Base-by-base conservation (phyloP, 2,329 filamentous ascomycete species). In the Furcasterigmium sp. region DNA sequence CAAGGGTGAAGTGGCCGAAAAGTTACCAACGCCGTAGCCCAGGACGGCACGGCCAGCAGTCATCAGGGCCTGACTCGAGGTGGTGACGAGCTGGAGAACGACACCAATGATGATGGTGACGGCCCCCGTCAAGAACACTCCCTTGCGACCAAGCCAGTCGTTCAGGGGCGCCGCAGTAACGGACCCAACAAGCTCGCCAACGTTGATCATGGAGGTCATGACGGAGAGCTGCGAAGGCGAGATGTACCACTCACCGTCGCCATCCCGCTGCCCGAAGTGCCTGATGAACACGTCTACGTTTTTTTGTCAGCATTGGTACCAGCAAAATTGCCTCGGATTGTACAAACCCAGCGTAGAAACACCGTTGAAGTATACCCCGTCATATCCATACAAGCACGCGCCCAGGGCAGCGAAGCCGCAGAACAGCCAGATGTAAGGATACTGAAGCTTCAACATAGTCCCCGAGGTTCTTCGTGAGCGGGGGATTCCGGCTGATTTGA, bases 151-250 rank as follows among this genome's bases (percentile, higher is more conserved):
- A 37, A 58, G 43, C 0, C 41, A 30, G 25, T 66, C 62, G 47
- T 67, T 66, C n/a, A 67, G 42, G 7, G 61, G 63, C 3, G 63
- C 62, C 5, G 63, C 57, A 2, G 47, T 20, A 4, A 67, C 45
- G 5, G 64, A 63, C 13, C 63, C 64, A 15, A 60, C 49, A 19
- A 67, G 50, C 42, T 67, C 63, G 39, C 63, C 63, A 18, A 67
- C 55, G 42, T 67, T 62, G 50, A 67, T 67, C 53, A 63, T 59
- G 43, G 61, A 64, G 13, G 60, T 61, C 59, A 61, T 65, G 51
- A 59, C 42, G 20, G 58, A 26, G 7, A 26, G 23, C 23, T 26
- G 23, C 7, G 23, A 26, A 3, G 61, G 50, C 2, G 51, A 46
- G 30, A 62, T 59, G 15, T 50, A 52, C 43, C 57, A 62, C 8